A percentile compares a stretch with the other conserved stretches of the same genome.
phyloP scores from a whole-genome alignment of 108 stramenopile genomes.

The Cyclostephanos tholiformis region DNA sequence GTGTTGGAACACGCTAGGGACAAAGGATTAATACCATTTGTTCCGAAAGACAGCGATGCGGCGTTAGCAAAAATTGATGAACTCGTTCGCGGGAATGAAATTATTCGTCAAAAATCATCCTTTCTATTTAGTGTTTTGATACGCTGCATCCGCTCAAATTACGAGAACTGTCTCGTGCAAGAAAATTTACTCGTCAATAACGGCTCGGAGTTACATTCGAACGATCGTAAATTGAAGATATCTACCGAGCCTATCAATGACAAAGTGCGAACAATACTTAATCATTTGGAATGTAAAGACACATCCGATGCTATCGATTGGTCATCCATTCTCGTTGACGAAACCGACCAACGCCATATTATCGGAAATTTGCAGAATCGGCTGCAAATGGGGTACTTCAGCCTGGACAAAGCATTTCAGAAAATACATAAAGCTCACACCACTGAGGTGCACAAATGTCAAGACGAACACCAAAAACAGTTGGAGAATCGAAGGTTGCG shows the following conservation, averaged over 20 bases:
- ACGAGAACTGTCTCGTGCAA: slow-evolving; percentile 45
- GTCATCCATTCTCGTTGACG: slow-evolving; percentile 26
- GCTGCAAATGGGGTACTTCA: slow-evolving; percentile 47
- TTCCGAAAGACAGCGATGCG: slow-evolving; percentile 22
- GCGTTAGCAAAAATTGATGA: slow-evolving; percentile 38
- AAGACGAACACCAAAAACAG: slow-evolving; percentile 23
- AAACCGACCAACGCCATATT: slow-evolving; percentile 39
- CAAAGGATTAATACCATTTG: slow-evolving; percentile 31
- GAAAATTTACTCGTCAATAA: slow-evolving; percentile 37
- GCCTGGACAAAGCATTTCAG: slow-evolving; percentile 38
- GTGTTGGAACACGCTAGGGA: slow-evolving; percentile 30
- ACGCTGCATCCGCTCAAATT: slow-evolving; percentile 36
- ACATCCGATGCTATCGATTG: slow-evolving; percentile 43
- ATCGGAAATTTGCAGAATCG: slow-evolving; percentile 46
- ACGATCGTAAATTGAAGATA: slow-evolving; percentile 12
- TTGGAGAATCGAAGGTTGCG: slow-evolving; percentile 16
- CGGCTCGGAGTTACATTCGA: slow-evolving; percentile 31
- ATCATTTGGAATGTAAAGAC: slow-evolving; percentile 26
- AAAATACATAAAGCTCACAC: slow-evolving; percentile 29
- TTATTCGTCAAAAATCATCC: slow-evolving; percentile 15
- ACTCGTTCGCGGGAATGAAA: slow-evolving; percentile 33
- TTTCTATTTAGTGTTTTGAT: slow-evolving; percentile 24
- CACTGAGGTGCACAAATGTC: slow-evolving; percentile 25
- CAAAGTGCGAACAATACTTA: slow-evolving; percentile 30
- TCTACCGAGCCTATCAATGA: slow-evolving; percentile 25